A percentile compares a stretch with the other conserved stretches of the same genome.
Conservation (phyloP, 352 stramenopile genomes). For the Globisporangium irregulare region DNA sequence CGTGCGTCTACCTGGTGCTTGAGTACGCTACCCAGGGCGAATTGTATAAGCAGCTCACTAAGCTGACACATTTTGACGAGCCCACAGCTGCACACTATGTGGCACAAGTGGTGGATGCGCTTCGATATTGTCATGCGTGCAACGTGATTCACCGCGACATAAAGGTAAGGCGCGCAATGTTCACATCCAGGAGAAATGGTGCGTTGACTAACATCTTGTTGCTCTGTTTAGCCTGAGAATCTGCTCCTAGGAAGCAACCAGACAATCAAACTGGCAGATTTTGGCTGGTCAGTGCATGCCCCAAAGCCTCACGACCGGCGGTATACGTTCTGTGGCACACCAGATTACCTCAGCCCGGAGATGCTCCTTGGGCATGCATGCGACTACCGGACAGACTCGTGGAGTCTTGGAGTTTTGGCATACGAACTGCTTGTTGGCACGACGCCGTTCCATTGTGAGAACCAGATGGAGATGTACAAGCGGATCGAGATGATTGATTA, state of each 20-base stretch:
- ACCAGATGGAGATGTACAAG: conserved; percentile 84
- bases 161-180: conserved; percentile 42
- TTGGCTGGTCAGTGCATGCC: conserved; percentile 83
- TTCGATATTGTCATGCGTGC: conserved; percentile 75
- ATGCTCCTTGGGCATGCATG: conserved; percentile 68
- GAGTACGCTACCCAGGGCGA: conserved; percentile 82
- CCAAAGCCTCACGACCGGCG: conserved; percentile 53
- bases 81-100: conserved; percentile 61
- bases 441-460: conserved; percentile 80
- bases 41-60: conserved; percentile 75
- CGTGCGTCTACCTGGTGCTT: conserved; percentile 78
- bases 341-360: conserved; percentile 85
- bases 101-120: conserved; percentile 70
- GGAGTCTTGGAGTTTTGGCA: conserved; percentile 81
- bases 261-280: conserved; percentile 85
- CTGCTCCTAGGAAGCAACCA: conserved; percentile 71
- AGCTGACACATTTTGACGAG: conserved; percentile 51
- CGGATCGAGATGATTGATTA: conserved; percentile 61
- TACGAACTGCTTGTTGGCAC: conserved; percentile 78
- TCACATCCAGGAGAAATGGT: background rate
- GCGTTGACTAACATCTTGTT: background rate
- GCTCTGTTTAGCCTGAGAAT: conserved; percentile 69
- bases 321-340: conserved; percentile 81
- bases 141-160: conserved; percentile 87
- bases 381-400: conserved; percentile 68